Percentiles rank a stretch among this genome's conserved stretches.
phyloP scores from a whole-genome alignment of 768 basidiomycete species.

The Panaeolus cyanescens region DNA sequence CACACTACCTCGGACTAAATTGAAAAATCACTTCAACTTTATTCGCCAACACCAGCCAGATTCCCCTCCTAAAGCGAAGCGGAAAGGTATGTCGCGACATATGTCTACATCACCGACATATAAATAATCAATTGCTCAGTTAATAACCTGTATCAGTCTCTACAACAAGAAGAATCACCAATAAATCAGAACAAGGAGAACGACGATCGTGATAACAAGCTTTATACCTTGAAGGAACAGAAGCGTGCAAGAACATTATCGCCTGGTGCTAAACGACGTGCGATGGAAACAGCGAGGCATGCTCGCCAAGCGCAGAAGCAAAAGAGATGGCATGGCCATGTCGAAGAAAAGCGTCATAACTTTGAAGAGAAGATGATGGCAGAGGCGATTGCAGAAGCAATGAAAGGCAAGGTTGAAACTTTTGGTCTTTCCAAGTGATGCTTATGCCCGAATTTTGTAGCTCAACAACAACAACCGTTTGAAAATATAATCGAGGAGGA shows the following conservation, averaged over 20 bases:
- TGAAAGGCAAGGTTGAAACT: slow-evolving; percentile 18
- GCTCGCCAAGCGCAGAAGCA: slow-evolving; percentile 45
- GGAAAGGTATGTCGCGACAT: slow-evolving; percentile 42
- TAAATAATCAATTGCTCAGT: slow-evolving; percentile 23
- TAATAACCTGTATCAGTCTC: slow-evolving; percentile 32
- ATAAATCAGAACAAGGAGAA: slow-evolving; percentile 25
- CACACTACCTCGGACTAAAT: slow-evolving; percentile 10
- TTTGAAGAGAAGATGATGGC: slow-evolving; percentile 41
- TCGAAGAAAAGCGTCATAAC: slow-evolving; percentile 36
- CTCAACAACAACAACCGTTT: neutral
- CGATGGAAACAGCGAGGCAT: slow-evolving; percentile 34
- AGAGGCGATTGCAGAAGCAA: slow-evolving; percentile 40
- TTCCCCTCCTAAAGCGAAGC: slow-evolving; percentile 38
- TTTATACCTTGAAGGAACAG: slow-evolving; percentile 30
- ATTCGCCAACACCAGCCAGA: slow-evolving; percentile 2
- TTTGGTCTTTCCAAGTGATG: slow-evolving; percentile 9
- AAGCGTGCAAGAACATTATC: slow-evolving; percentile 59
- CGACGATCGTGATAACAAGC: slow-evolving; percentile 29
- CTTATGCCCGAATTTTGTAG: neutral
- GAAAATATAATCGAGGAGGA: slow-evolving; percentile 11
- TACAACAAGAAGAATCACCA: slow-evolving; percentile 27
- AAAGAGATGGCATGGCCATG: slow-evolving; percentile 38
- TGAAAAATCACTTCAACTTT: slow-evolving; percentile 1
- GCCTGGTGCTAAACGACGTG: slow-evolving; percentile 40
- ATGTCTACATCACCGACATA: neutral